A percentile compares a stretch with the other conserved stretches of the same genome.
Evolutionary conservation across 2,329 filamentous ascomycete genomes (phyloP).

Genomic region (Trichoderma sp.): DNA sequence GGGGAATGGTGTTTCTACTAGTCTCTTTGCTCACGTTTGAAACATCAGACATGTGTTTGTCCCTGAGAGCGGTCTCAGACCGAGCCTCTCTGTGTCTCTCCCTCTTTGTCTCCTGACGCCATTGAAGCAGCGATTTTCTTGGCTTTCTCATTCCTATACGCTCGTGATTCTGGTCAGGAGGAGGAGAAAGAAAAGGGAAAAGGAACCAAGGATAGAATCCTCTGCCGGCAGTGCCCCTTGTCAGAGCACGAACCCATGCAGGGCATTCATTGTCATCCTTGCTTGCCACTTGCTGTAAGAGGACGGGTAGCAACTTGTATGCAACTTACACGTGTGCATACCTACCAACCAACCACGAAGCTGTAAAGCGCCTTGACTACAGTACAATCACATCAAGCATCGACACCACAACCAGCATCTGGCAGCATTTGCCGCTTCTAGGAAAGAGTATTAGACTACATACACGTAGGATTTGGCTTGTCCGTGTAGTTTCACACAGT

Average conservation of each 20-base stretch:
- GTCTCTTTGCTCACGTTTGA: neutral
- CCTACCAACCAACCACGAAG: too few species aligned
- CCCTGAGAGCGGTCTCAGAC: neutral
- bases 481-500: neutral
- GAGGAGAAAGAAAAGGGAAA: neutral
- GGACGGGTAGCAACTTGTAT: neutral
- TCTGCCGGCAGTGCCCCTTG: neutral
- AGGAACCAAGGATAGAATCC: too few species aligned
- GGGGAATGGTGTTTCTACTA: conserved; percentile 22
- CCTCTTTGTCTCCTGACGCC: neutral
- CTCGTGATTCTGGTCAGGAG: neutral
- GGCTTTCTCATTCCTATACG: neutral
- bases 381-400: too few species aligned
- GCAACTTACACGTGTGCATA: neutral
- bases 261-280: neutral
- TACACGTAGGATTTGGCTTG: neutral
- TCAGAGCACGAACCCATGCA: conserved; percentile 13
- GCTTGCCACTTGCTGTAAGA: neutral
- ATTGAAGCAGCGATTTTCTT: neutral
- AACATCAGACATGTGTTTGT: neutral
- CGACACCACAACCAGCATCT: too few species aligned
- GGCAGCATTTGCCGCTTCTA: neutral
- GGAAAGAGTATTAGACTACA: neutral
- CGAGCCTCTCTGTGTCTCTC: neutral
- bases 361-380: too few species aligned